A percentile compares a stretch with the other conserved stretches of the same genome.
Evolutionary conservation across 2,329 filamentous ascomycete species (phyloP).

Genomic region (Colletotrichum sp.): DNA sequence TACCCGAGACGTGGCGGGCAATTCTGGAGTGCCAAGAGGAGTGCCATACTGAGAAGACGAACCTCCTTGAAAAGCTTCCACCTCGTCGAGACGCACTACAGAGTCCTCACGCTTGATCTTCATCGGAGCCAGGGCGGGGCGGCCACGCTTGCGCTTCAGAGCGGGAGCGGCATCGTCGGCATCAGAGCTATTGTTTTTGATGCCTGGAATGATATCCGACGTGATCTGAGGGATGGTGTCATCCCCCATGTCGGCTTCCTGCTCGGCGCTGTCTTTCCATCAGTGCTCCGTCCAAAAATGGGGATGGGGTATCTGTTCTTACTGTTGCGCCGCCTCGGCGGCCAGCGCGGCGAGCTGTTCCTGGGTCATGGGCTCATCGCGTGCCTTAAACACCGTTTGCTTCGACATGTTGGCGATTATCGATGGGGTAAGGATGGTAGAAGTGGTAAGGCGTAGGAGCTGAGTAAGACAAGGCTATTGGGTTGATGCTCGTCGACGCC

Average conservation of each 20-base stretch:
- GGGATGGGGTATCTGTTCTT: neutral
- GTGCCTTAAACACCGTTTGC: slow-evolving; percentile 4
- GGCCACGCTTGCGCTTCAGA: neutral
- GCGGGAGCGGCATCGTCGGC: neutral
- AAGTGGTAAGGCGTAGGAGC: neutral
- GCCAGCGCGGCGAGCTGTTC: neutral
- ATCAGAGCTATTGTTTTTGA: neutral
- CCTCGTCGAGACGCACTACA: neutral
- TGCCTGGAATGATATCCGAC: neutral
- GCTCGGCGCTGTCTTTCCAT: neutral
- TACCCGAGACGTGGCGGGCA: neutral
- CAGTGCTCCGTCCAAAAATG: neutral
- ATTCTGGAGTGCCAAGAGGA: neutral
- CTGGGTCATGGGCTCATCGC: neutral
- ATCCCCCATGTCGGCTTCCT: neutral
- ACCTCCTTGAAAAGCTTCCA: neutral
- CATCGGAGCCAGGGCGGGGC: neutral
- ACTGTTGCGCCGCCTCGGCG: neutral
- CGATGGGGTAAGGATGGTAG: neutral
- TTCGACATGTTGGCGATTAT: slow-evolving; percentile 15
- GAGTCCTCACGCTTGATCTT: neutral
- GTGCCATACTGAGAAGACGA: neutral
- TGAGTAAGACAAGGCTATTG: neutral
- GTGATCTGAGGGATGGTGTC: neutral
- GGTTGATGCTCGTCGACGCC: neutral